phyloP scores from a whole-genome alignment of 305 asterid genomes.

The Fraxinus xanthoxyloides region DNA sequence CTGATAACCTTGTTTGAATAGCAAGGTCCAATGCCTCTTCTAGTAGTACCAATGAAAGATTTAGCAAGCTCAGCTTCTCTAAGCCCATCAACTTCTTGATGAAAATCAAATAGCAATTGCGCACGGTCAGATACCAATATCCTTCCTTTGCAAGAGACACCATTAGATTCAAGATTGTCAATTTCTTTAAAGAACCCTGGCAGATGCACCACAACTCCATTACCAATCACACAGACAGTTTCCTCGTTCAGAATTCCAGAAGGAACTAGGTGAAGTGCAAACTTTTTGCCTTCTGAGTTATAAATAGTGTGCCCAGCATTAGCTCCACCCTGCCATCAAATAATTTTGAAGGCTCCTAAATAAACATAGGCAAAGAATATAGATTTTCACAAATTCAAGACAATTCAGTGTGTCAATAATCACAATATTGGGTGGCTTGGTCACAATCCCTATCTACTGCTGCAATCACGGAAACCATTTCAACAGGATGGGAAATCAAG shows the following conservation, averaged over 20 bases:
- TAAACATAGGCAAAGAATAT: neutral
- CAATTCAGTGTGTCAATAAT: neutral
- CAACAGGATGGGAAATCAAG: neutral
- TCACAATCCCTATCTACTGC: neutral
- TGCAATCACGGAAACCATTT: neutral
- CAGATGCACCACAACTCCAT: constrained; percentile 91
- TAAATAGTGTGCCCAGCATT: constrained; percentile 98
- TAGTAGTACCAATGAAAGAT: constrained; percentile 89
- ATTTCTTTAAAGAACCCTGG: constrained; percentile 83
- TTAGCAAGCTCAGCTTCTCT: constrained; percentile 91
- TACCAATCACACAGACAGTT: constrained; percentile 80
- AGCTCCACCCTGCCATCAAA: constrained; percentile 73
- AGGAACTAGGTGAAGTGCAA: constrained; percentile 95
- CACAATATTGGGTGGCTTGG: neutral
- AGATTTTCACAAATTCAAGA: neutral
- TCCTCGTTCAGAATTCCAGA: constrained; percentile 90
- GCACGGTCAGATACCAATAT: constrained; percentile 91
- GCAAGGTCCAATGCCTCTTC: constrained; percentile 94
- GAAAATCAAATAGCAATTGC: constrained; percentile 85
- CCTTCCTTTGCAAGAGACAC: constrained; percentile 82
- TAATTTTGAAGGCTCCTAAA: neutral
- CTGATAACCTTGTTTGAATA: constrained; percentile 93
- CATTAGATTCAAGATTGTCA: constrained; percentile 81
- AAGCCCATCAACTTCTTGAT: constrained; percentile 82
- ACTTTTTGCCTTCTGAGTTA: constrained; percentile 91